phyloP scores from a whole-genome alignment of 2,329 filamentous ascomycete species.

The Colletotrichum scovillei region DNA sequence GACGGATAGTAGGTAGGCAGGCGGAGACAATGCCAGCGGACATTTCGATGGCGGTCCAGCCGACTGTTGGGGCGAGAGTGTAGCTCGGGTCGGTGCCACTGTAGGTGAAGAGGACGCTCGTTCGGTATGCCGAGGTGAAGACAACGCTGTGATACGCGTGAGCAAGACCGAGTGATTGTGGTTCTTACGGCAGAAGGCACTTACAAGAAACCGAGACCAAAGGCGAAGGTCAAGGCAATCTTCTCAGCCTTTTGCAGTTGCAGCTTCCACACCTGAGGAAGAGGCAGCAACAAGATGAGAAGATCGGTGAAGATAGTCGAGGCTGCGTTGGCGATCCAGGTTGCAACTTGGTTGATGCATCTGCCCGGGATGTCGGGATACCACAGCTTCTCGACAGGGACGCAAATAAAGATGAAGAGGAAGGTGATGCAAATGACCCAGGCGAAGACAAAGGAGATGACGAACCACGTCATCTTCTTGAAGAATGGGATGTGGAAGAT shows the following conservation, averaged over 20 bases:
- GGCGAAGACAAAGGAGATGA: constrained; percentile 55
- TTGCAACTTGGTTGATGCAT: constrained; percentile 61
- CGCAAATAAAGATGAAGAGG: constrained; percentile 64
- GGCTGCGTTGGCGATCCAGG: constrained; percentile 61
- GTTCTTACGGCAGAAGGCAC: not conserved
- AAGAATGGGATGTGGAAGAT: constrained; percentile 60
- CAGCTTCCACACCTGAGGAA: constrained; percentile 58
- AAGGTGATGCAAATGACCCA: constrained; percentile 62
- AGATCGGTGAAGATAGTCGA: constrained; percentile 60
- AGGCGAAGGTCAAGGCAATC: constrained; percentile 56
- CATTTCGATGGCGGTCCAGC: constrained; percentile 62
- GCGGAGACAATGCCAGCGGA: constrained; percentile 63
- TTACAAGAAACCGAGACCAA: constrained; percentile 57
- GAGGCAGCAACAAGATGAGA: constrained; percentile 56
- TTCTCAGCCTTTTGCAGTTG: constrained; percentile 54
- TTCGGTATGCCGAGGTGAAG: constrained; percentile 60
- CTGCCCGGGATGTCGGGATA: constrained; percentile 54
- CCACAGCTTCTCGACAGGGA: constrained; percentile 62
- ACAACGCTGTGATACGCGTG: constrained; percentile 48
- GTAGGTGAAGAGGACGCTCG: constrained; percentile 59
- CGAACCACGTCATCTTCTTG: constrained; percentile 51
- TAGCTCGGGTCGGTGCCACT: constrained; percentile 53
- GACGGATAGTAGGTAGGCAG: constrained; percentile 63
- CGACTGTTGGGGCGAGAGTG: constrained; percentile 56
- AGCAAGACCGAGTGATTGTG: accelerated